Base-by-base conservation (phyloP, 257 asterid species). In the Schizonepeta tenuifolia region DNA sequence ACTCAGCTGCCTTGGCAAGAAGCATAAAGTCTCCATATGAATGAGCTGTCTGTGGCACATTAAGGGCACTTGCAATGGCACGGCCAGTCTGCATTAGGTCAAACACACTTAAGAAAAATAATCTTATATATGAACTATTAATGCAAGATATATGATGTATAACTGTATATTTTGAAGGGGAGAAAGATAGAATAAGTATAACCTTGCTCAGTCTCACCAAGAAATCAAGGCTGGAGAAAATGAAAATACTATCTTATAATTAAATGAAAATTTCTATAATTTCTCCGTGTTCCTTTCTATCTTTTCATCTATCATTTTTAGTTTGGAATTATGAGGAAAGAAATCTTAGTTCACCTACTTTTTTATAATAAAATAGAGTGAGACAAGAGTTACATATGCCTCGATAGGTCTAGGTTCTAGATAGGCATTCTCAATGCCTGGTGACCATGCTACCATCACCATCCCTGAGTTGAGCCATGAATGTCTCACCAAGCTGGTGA, bases 1-100 rank as follows among this genome's bases (percentile, higher is more conserved):
- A 74, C 62, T 92, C 94, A 15, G 86, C 86, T n/a, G 98, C 99
- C 85, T 85, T 92, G 7, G 78, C 36, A 58, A 85, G 81, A 77
- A 95, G 96, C 91, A 95, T 72, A 73, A 79, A 81, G 63, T 95
- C 99, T 56, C 91, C 98, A 78, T 90, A 89, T 17, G 96, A 80
- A 73, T 95, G 91, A 50, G 90, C 86, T 36, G 99, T 92, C 80
- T 88, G 97, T 20, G 81, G 82, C 61, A 92, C 97, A 65, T 92
- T 95, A 61, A 95, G 97, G 77, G 96, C 81, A 74, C 84, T 81
- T 38, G 98, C 95, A 71, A 95, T 89, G 51, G 57, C 90, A 73
- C 74, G 82, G 82, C 86, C 79, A 75, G 98, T 90, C 99, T 95
- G 96, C 83, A 84, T 72, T 59, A 38, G 35, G 79, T 14, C 66